Evolutionary conservation across 2,329 filamentous ascomycete genomes (phyloP), one percentile per base, ranked within the genome.

Genomic region (Phialemonium atrogriseum): DNA sequence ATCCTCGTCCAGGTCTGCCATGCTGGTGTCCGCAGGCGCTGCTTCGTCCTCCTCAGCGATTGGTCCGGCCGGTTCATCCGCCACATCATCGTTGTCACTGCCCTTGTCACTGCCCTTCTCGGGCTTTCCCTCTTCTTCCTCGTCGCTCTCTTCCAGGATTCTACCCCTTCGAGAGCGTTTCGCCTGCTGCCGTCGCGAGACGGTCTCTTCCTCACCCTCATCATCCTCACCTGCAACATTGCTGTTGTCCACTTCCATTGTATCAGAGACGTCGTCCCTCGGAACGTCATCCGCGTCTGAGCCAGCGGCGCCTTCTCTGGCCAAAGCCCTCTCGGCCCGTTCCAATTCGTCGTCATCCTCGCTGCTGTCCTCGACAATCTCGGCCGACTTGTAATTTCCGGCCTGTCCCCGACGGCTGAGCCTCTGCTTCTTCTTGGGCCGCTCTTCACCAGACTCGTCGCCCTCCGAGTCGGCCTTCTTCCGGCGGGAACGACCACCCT

Each of bases 371-470:
- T 85, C 80, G 17, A 94, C 77, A 40, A 87, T 75, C 57, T 94
- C 87, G 2, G 73, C 78, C 30, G 82, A 88, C 70, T 94, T 94
- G 68, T 75, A 94, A 58, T 94, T 93, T 54, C 52, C 56, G 38
- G 59, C 62, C 41, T 74, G 68, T 38, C 60, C 69, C 41, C 60
- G 60, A 41, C 58, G 58, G 11, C 59, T 68, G 48, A 71, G 68
- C 37, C 62, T 70, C 34, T 73, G 70, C 48, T 73, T 76, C 55
- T 80, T 81, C 51, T 77, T 77, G 14, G 71, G 70, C 36, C 70
- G 64, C 27, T 63, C 65, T 16, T 62, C 68, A 7, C 62, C 66
- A 2, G 64, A 66, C 11, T 58, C 66, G 9, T 65, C 62, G 19
- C 56, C 64, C 5, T 66, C 65, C 5, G 49, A 52, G 15, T 66